These are phyloP conservation scores for Aspergillus sp. DNA, from an alignment of 2,329 filamentous ascomycete species.

Conservation along the genomic window DNA sequence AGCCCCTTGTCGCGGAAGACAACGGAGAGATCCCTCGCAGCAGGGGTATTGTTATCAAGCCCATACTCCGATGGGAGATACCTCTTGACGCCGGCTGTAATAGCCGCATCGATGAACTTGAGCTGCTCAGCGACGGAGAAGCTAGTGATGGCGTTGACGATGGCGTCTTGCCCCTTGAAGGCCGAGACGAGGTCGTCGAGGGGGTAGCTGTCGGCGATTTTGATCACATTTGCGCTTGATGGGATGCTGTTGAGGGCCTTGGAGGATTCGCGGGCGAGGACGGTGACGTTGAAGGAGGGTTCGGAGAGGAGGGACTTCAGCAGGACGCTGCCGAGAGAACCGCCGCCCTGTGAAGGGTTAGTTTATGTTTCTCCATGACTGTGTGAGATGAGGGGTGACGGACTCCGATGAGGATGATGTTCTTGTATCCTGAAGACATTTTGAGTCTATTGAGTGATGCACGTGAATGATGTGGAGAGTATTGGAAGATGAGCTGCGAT, in stretches of 20 bases:
- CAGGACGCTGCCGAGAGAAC: slow-evolving; percentile 8
- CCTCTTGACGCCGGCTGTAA: slow-evolving; percentile 13
- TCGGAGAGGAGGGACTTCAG: slow-evolving; percentile 11
- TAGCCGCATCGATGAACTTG: slow-evolving; percentile 22
- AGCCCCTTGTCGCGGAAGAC: slow-evolving; percentile 20
- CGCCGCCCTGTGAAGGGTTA: slow-evolving; percentile 2
- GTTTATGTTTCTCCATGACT: neutral
- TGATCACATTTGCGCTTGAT: neutral
- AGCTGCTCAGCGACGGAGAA: slow-evolving; percentile 21
- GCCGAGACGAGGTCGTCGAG: slow-evolving; percentile 8
- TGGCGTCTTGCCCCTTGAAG: slow-evolving; percentile 24
- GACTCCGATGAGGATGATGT: slow-evolving; percentile 13
- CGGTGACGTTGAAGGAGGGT: slow-evolving; percentile 3
- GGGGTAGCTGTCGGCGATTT: slow-evolving; percentile 8
- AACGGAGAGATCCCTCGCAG: slow-evolving; percentile 6
- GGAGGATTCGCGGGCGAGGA: slow-evolving; percentile 10
- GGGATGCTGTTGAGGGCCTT: slow-evolving; percentile 1
- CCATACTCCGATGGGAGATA: slow-evolving; percentile 25
- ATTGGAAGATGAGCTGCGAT: neutral
- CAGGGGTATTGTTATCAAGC: slow-evolving; percentile 15
- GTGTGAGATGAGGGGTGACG: neutral
- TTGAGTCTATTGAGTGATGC: neutral
- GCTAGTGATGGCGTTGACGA: slow-evolving; percentile 20
- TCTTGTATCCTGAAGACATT: slow-evolving; percentile 7
- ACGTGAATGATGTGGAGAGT: neutral